A percentile compares a stretch with the other conserved stretches of the same genome.
Evolutionary conservation across 805 yeast genomes (phyloP).

Genomic region (Ogataea salicorniae): DNA sequence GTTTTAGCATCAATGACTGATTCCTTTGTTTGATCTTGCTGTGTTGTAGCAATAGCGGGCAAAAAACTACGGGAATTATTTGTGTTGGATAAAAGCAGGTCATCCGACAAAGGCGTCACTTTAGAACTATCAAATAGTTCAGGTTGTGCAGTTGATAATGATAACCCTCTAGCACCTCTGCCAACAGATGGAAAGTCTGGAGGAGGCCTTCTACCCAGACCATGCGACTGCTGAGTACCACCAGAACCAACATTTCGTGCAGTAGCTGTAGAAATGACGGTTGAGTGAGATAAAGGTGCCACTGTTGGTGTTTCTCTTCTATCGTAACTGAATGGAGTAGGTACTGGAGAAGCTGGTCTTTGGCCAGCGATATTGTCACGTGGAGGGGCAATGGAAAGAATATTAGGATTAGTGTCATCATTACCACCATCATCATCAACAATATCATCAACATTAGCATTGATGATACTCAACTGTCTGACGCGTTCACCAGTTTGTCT

Average conservation of each 20-base stretch:
- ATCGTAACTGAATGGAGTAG: slow-evolving; percentile 27
- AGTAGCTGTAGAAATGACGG: slow-evolving; percentile 17
- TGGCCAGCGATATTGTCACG: background rate
- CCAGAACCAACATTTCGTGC: too few species aligned
- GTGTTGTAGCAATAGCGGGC: too few species aligned
- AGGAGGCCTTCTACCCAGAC: slow-evolving; percentile 33
- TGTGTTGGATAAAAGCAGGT: background rate
- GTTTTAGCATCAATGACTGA: slow-evolving; percentile 5
- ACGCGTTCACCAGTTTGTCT: slow-evolving; percentile 2
- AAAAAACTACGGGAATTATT: background rate
- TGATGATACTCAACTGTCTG: background rate
- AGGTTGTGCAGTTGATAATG: slow-evolving; percentile 30
- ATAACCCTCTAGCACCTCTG: slow-evolving; percentile 34
- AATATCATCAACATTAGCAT: background rate
- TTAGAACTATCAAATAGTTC: slow-evolving; percentile 21
- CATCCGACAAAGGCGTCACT: background rate
- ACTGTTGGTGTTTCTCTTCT: slow-evolving; percentile 34
- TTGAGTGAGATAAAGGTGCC: slow-evolving; percentile 26
- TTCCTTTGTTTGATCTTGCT: background rate
- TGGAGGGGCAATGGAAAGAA: background rate
- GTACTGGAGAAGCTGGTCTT: background rate
- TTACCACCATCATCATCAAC: background rate
- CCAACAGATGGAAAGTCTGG: slow-evolving; percentile 35
- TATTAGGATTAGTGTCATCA: slow-evolving; percentile 2
- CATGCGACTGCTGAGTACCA: too few species aligned